These are phyloP conservation scores for Diplodia mutila DNA, from an alignment of 2,329 filamentous ascomycete species.

Conservation along the genomic window DNA sequence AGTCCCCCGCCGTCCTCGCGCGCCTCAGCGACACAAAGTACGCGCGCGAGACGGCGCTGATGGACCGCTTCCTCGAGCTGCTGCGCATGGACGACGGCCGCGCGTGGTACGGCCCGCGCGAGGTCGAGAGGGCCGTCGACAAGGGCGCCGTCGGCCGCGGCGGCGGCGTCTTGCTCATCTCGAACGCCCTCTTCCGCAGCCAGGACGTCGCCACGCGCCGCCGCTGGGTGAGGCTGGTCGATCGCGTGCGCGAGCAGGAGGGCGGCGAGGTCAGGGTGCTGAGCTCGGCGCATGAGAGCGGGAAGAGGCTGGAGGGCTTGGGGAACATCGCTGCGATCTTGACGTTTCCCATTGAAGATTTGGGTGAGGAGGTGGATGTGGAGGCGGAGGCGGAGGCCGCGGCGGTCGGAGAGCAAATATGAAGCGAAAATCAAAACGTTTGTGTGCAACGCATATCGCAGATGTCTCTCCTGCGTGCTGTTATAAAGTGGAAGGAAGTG, in stretches of 20 bases:
- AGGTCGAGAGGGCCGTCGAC: conserved; percentile 80
- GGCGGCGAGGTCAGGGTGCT: conserved; percentile 88
- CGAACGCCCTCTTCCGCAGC: conserved; percentile 83
- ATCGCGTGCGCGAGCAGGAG: conserved; percentile 77
- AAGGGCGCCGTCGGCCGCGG: conserved; percentile 88
- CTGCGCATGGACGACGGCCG: conserved; percentile 83
- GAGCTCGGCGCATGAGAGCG: conserved; percentile 93
- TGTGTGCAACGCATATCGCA: background rate
- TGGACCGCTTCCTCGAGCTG: conserved; percentile 81
- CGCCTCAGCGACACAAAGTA: conserved; percentile 88
- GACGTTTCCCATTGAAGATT: conserved; percentile 82
- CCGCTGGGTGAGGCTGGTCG: conserved; percentile 82
- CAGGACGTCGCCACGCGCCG: conserved; percentile 76
- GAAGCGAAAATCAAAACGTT: background rate
- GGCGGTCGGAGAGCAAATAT: background rate
- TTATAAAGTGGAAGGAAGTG: background rate
- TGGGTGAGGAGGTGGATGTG: conserved; percentile 70
- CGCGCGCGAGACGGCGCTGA: conserved; percentile 76
- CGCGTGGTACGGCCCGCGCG: conserved; percentile 85
- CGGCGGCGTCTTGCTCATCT: conserved; percentile 83
- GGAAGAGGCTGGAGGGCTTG: conserved; percentile 77
- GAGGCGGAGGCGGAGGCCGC: conserved; percentile 22
- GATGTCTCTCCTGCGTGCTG: background rate
- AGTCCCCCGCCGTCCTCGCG: conserved; percentile 74
- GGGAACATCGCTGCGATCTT: conserved; percentile 88